Conservation (phyloP, 441 rosid species). For the Daphne laureola region DNA sequence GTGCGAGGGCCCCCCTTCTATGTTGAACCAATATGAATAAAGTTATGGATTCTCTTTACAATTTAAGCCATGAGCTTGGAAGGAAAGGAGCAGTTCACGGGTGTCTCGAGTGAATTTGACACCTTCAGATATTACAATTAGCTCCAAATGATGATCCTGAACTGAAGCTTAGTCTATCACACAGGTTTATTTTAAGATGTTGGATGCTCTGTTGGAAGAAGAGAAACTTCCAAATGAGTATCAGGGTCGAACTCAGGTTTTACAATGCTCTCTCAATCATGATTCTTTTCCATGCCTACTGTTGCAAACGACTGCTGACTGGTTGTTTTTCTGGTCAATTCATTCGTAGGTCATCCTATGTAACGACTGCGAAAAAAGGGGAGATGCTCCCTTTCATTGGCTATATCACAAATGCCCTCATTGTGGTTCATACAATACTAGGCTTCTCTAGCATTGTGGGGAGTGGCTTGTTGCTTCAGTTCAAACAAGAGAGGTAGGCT, state of each 20-base stretch:
- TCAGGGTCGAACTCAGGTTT: constrained; percentile 64
- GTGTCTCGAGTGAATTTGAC: too few species aligned
- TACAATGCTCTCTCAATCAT: constrained; percentile 8
- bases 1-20: too few species aligned
- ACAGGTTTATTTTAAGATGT: constrained; percentile 78
- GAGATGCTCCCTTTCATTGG: constrained; percentile 70
- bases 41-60: too few species aligned
- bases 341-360: constrained; percentile 55
- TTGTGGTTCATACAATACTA: constrained; percentile 77
- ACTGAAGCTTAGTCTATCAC: constrained; percentile 10
- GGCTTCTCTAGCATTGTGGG: constrained; percentile 35
- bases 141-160: constrained; percentile 8
- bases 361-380: constrained; percentile 82
- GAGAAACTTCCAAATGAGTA: constrained; percentile 76
- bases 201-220: constrained; percentile 73
- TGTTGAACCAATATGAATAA: too few species aligned
- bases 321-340: background rate
- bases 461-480: constrained; percentile 14
- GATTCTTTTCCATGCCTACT: constrained; percentile 20
- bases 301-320: constrained; percentile 5
- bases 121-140: too few species aligned
- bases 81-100: too few species aligned
- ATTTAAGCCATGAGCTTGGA: too few species aligned
- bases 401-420: constrained; percentile 63
- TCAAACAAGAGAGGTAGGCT: constrained; percentile 2